A percentile compares a stretch with the other conserved stretches of the same genome.
Conservation (phyloP, 805 yeast genomes). For the Yamadazyma akitaensis region DNA sequence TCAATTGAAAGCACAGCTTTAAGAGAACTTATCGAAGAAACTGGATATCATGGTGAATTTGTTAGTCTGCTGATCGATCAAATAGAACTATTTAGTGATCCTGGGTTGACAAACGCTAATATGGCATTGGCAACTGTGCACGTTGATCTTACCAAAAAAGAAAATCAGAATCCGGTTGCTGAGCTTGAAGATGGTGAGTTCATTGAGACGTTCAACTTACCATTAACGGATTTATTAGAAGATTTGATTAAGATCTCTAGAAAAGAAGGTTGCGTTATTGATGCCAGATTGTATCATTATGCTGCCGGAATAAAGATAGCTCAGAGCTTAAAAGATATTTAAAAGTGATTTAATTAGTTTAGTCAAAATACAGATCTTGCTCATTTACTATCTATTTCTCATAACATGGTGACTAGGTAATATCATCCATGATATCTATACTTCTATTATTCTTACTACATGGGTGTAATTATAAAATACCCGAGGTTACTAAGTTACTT, state of each 20-base stretch:
- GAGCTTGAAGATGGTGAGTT: conserved; percentile 88
- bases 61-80: conserved; percentile 21
- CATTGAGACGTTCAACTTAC: conserved; percentile 81
- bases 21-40: conserved; percentile 87
- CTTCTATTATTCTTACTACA: too few species aligned
- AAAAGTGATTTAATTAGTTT: background rate
- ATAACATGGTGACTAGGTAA: background rate
- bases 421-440: too few species aligned
- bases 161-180: conserved; percentile 67
- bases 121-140: conserved; percentile 74
- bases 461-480: too few species aligned
- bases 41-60: conserved; percentile 81
- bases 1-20: conserved; percentile 74
- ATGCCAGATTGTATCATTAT: conserved; percentile 82
- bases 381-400: background rate
- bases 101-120: conserved; percentile 86
- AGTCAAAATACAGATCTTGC: background rate
- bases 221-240: conserved; percentile 55
- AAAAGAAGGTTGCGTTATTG: conserved; percentile 69
- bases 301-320: conserved; percentile 66
- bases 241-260: conserved; percentile 48
- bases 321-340: background rate
- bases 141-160: conserved; percentile 64
- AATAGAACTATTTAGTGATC: conserved; percentile 61
- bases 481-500: too few species aligned